Evolutionary conservation across 306 rosid genomes (phyloP).

Genomic region (Vigna unguiculata): DNA sequence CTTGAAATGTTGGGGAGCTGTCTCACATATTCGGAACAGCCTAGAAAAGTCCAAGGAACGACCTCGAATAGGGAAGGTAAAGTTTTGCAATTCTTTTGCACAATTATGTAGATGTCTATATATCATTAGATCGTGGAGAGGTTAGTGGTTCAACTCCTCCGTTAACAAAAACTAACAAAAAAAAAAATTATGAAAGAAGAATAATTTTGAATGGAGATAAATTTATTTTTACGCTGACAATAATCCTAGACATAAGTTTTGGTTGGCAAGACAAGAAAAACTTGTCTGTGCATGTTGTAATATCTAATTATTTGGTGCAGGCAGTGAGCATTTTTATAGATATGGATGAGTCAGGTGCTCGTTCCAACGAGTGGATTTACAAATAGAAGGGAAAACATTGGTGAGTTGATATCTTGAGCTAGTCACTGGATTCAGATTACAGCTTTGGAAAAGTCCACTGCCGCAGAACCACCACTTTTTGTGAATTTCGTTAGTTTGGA

Average conservation of each 20-base stretch:
- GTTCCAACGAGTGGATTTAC: slow-evolving; percentile 92
- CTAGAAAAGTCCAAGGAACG: slow-evolving; percentile 79
- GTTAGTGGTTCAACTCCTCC: no score
- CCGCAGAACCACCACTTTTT: slow-evolving; percentile 36
- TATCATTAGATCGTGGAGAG: no score
- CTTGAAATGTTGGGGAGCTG: slow-evolving; percentile 99
- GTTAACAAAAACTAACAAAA: no score
- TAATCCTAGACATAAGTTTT: neutral
- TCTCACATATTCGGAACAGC: slow-evolving; percentile 95
- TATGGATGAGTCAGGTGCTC: slow-evolving; percentile 93
- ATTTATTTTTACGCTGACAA: neutral
- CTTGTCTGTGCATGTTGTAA: neutral
- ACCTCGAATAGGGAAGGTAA: slow-evolving; percentile 97
- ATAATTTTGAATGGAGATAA: neutral
- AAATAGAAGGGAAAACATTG: slow-evolving; percentile 59
- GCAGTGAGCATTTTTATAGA: slow-evolving; percentile 97
- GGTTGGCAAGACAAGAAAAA: neutral
- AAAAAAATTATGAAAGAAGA: no score
- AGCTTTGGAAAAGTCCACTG: slow-evolving; percentile 18
- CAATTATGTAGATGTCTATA: neutral
- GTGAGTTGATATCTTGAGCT: slow-evolving; percentile 26
- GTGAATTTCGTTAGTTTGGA: slow-evolving; percentile 13
- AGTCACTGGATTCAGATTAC: slow-evolving; percentile 3
- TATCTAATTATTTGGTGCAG: slow-evolving; percentile 56
- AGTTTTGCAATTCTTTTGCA: slow-evolving; percentile 24